Evolutionary conservation across 805 yeast genomes (phyloP).

Genomic region (Nakazawaea ambrosiae): DNA sequence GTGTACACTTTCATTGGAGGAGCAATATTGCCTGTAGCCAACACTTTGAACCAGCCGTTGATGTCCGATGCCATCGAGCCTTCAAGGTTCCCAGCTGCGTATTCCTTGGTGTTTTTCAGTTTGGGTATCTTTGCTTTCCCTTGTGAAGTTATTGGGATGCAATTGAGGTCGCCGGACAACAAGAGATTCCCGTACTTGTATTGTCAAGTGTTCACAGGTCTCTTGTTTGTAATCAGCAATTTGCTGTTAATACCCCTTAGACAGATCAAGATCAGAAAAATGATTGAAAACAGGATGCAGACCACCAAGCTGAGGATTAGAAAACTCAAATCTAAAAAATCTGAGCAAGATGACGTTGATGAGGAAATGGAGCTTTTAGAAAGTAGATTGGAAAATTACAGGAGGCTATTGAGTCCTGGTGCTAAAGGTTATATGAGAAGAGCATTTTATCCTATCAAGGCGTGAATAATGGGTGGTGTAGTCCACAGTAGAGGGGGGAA

Average conservation of each 20-base stretch:
- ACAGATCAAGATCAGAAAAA: slow-evolving; percentile 26
- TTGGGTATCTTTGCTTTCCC: slow-evolving; percentile 30
- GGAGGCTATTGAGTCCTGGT: slow-evolving; percentile 12
- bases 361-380: slow-evolving; percentile 2
- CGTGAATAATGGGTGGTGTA: slow-evolving; percentile 3
- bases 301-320: slow-evolving; percentile 2
- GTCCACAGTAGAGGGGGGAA: no score
- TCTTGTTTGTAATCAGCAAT: slow-evolving; percentile 22
- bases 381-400: slow-evolving; percentile 4
- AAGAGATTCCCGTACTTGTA: slow-evolving; percentile 24
- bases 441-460: slow-evolving; percentile 11
- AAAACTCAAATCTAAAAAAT: not conserved
- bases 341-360: slow-evolving; percentile 1
- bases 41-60: slow-evolving; percentile 16
- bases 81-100: slow-evolving; percentile 29
- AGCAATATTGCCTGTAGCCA: slow-evolving; percentile 31
- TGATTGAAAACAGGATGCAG: slow-evolving; percentile 13
- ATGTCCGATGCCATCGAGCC: slow-evolving; percentile 33
- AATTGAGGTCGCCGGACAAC: slow-evolving; percentile 26
- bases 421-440: slow-evolving; percentile 15
- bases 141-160: slow-evolving; percentile 50
- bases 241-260: slow-evolving; percentile 27
- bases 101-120: slow-evolving; percentile 26
- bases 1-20: slow-evolving; percentile 33
- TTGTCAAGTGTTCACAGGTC: slow-evolving; percentile 34